A percentile compares a stretch with the other conserved stretches of the same genome.
These are phyloP conservation scores for Alternaria longipes DNA, from an alignment of 2,329 filamentous ascomycete species.

Conservation along the genomic window DNA sequence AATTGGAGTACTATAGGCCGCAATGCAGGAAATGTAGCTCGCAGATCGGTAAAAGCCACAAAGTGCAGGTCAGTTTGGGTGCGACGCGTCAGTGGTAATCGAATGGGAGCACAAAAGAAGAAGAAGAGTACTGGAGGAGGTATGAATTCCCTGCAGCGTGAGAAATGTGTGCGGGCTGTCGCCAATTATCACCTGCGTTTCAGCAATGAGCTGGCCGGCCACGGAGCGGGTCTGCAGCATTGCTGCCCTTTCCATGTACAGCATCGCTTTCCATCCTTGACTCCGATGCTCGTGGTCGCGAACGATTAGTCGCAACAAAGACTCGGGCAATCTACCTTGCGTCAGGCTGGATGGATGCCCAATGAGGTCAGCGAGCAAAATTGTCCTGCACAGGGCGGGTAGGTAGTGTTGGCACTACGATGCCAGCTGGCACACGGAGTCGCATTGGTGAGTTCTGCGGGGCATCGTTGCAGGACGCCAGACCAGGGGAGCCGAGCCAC, in stretches of 20 bases:
- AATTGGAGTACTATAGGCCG: slow-evolving; percentile 48
- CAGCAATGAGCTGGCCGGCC: slow-evolving; percentile 48
- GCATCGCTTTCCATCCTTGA: slow-evolving; percentile 43
- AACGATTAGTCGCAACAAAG: slow-evolving; percentile 49
- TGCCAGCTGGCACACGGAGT: slow-evolving; percentile 44
- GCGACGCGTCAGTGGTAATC: slow-evolving; percentile 39
- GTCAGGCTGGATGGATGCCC: slow-evolving; percentile 38
- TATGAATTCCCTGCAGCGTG: slow-evolving; percentile 45
- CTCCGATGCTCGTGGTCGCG: slow-evolving; percentile 46
- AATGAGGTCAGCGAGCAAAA: slow-evolving; percentile 46
- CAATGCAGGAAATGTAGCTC: slow-evolving; percentile 52
- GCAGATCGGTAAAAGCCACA: slow-evolving; percentile 47
- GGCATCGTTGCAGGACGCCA: slow-evolving; percentile 40
- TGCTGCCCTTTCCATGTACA: slow-evolving; percentile 44
- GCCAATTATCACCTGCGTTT: slow-evolving; percentile 51
- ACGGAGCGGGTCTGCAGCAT: slow-evolving; percentile 49
- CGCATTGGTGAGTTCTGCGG: slow-evolving; percentile 42
- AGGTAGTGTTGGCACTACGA: slow-evolving; percentile 46
- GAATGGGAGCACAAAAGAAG: slow-evolving; percentile 40
- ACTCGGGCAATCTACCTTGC: slow-evolving; percentile 50
- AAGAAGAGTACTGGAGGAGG: slow-evolving; percentile 42
- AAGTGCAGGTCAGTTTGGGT: slow-evolving; percentile 42
- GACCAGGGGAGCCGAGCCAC: slow-evolving; percentile 33
- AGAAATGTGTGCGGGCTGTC: slow-evolving; percentile 42
- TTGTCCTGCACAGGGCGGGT: slow-evolving; percentile 44